A percentile compares a stretch with the other conserved stretches of the same genome.
Conservation (phyloP, 2,329 filamentous ascomycete genomes). For the Westerdykella aurantiaca region DNA sequence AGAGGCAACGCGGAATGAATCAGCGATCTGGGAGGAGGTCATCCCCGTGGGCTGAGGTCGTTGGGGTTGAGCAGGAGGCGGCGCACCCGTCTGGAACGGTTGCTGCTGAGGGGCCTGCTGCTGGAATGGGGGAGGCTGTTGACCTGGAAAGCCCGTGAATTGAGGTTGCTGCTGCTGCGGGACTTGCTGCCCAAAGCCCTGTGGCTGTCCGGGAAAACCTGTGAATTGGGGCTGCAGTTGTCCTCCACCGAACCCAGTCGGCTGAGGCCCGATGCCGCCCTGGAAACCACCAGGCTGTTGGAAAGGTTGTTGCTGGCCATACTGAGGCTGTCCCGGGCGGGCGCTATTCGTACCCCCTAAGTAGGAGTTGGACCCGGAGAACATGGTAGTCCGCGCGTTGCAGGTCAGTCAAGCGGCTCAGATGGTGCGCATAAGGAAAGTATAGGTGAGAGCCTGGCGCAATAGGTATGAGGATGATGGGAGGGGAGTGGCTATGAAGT, state of each 20-base stretch:
- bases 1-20: conserved; percentile 49
- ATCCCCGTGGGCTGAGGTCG: conserved; percentile 53
- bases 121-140: conserved; percentile 41
- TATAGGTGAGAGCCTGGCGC: too few relatives aligned
- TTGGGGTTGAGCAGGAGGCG: conserved; percentile 43
- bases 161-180: conserved; percentile 36
- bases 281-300: conserved; percentile 54
- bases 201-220: conserved; percentile 42
- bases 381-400: conserved; percentile 55
- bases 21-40: conserved; percentile 59
- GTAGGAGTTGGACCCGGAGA: conserved; percentile 81
- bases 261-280: conserved; percentile 42
- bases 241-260: conserved; percentile 50
- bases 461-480: too few relatives aligned
- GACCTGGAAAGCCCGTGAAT: conserved; percentile 46
- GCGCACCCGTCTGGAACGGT: conserved; percentile 38
- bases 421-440: too few relatives aligned
- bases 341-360: conserved; percentile 72
- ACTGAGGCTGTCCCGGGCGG: conserved; percentile 55
- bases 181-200: conserved; percentile 43
- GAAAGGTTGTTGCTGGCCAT: conserved; percentile 45
- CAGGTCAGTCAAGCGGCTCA: too few relatives aligned
- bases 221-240: conserved; percentile 45
- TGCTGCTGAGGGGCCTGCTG: conserved; percentile 50
- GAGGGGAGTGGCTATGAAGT: too few relatives aligned